Base-by-base conservation (phyloP, 345 rosid genomes). In the Moricandia moricandioides region DNA sequence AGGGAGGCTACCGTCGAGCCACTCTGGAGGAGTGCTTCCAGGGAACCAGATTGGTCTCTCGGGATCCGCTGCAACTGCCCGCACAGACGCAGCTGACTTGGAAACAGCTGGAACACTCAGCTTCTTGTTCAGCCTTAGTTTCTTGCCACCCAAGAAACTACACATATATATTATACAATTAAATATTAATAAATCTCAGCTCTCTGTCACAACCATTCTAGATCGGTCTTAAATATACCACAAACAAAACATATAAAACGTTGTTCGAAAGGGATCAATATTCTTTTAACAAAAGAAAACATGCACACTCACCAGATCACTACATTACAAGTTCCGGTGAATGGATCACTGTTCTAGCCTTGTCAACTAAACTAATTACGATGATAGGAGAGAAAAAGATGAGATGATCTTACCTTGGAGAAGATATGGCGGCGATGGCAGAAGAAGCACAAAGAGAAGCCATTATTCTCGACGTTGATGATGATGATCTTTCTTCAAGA, bases 1-100 rank as follows among this genome's bases (percentile, higher is more conserved):
- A 0, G 98, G 97, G 72, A 92, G 97, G 84, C 96, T 95, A 80
- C 99, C 97, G 67, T 95, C 97, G 6, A 95, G 97, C 97, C 97
- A 95, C 61, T 87, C 86, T 40, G 97, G 99, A 79, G 99, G 99
- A 45, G 88, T 80, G 86, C 97, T 95, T 40, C 99, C 99, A 0
- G 98, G 99, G 86, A 95, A 95, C 99, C 99, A 95, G 65, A 95
- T 72, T 39, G 99, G 99, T 72, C 99, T 89, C 5, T 92, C 77
- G 2, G 97, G 97, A 18, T 91, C 96, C 0, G 95, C 98, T 0
- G 79, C 93, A 0, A 80, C 96, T 10, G 95, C 97, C 0, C 74
- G 90, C 3, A 82, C 93, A 54, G 87, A 83, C 24, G 85, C 84
- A 21, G 86, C 77, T 9, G 85, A 72, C 3, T 82, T 75, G n/a